Base-by-base conservation (phyloP, 495 filamentous ascomycete genomes). In the Thozetella sp. region DNA sequence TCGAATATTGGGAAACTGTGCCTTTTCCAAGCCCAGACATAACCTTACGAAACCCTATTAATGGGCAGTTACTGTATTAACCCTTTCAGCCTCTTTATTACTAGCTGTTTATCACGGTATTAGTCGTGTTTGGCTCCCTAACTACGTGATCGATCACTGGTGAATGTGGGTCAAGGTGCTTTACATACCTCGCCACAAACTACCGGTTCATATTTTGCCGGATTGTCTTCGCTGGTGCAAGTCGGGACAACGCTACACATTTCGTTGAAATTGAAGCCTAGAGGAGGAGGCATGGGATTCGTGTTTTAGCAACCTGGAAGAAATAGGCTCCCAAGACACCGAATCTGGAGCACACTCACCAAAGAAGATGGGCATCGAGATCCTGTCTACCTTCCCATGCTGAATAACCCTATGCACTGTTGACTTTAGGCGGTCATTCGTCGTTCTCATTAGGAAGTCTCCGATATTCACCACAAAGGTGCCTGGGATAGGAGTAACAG, bases 401-500 rank as follows among this genome's bases (percentile, higher is more conserved):
- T 81, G 86, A 56, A 72, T 81, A 19, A 86, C 84, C 15, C 84
- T 71, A 63, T 87, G 85, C 51, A 87, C 78, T 0, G 83, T 88
- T 10, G 80, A 85, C 62, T 80, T 83, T 59, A 86, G 85, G 53
- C 72, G 67, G 64, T 85, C 82, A 62, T 89, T 90, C 24, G 81
- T 85, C 56, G 86, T 76, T 11, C 85, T 72, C 77, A 85, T 82
- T 73, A 89, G 74, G 62, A 86, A 85, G 63, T 88, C 86, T 0
- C 85, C 86, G 53, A 90, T 83, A 65, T 88, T 88, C 19, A 89
- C 84, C 0, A 89, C 86, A 15, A 87, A 68, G 0, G 84, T 84
- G 17, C 83, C 84, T 40, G 79, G 65, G 22, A 87, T 72, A 0
- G 85, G 86, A 19, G 72, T 67, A 9, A 71, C 84, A 62, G 79